Evolutionary conservation across 208 protist genomes (phyloP).

Genomic region (Entamoeba histolytica): DNA sequence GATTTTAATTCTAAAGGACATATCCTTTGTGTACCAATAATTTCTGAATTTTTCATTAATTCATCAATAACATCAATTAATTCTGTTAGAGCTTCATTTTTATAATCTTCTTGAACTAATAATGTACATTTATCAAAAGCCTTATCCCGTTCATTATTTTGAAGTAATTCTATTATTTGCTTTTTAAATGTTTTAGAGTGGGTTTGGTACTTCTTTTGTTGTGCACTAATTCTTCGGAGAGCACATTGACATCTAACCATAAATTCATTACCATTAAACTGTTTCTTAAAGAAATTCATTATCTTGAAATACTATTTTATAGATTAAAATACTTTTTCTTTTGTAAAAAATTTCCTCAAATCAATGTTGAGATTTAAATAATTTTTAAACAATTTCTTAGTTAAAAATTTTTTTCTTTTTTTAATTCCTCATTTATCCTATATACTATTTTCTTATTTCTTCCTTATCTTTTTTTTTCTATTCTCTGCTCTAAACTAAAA

Average conservation of each 20-base stretch:
- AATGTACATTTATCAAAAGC: background rate
- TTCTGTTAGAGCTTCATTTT: background rate
- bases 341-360: too few species aligned
- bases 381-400: too few species aligned
- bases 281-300: background rate
- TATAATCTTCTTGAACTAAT: background rate
- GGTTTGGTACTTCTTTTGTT: background rate
- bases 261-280: background rate
- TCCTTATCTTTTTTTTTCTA: too few species aligned
- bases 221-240: background rate
- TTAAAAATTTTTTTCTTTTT: too few species aligned
- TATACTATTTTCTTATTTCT: too few species aligned
- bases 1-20: background rate
- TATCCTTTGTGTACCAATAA: background rate
- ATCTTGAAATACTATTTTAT: too few species aligned
- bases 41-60: background rate
- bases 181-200: background rate
- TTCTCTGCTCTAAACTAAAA: too few species aligned
- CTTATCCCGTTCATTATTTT: background rate
- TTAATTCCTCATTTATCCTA: too few species aligned
- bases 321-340: too few species aligned
- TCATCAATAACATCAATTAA: background rate
- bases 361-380: too few species aligned
- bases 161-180: background rate
- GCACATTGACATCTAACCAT: background rate